Evolutionary conservation across 768 basidiomycete genomes (phyloP).

Genomic region (Rhizopogon sp.): DNA sequence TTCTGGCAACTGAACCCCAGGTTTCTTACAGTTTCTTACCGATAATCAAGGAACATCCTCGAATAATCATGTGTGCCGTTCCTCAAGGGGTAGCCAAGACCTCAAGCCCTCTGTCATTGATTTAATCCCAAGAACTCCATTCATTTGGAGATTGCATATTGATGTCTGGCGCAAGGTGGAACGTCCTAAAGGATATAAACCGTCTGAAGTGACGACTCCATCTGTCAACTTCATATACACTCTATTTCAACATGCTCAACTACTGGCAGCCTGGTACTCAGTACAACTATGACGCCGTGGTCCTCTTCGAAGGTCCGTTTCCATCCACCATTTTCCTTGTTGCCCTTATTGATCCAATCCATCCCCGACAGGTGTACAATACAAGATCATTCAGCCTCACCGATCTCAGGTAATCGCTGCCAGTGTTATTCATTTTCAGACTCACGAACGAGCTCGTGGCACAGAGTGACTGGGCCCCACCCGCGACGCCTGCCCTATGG

Average conservation of each 20-base stretch:
- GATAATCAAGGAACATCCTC: background rate
- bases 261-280: slow-evolving; percentile 60
- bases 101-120: background rate
- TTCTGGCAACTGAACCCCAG: background rate
- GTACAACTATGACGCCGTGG: slow-evolving; percentile 51
- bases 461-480: slow-evolving; percentile 67
- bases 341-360: slow-evolving; percentile 6
- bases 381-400: slow-evolving; percentile 73
- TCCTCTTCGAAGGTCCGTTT: slow-evolving; percentile 48
- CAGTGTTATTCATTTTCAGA: background rate
- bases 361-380: slow-evolving; percentile 35
- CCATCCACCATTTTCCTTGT: background rate
- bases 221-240: background rate
- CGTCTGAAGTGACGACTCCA: background rate
- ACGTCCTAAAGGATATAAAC: background rate
- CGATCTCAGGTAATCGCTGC: slow-evolving; percentile 49
- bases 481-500: slow-evolving; percentile 62
- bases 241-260: slow-evolving; percentile 30
- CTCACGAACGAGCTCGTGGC: background rate
- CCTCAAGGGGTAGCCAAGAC: background rate
- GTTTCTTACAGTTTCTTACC: background rate
- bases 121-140: background rate
- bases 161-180: background rate
- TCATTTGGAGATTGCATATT: background rate
- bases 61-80: background rate